A percentile compares a stretch with the other conserved stretches of the same genome.
phyloP scores from a whole-genome alignment of 1,284 basidiomycete species.

The Coniophora puteana region DNA sequence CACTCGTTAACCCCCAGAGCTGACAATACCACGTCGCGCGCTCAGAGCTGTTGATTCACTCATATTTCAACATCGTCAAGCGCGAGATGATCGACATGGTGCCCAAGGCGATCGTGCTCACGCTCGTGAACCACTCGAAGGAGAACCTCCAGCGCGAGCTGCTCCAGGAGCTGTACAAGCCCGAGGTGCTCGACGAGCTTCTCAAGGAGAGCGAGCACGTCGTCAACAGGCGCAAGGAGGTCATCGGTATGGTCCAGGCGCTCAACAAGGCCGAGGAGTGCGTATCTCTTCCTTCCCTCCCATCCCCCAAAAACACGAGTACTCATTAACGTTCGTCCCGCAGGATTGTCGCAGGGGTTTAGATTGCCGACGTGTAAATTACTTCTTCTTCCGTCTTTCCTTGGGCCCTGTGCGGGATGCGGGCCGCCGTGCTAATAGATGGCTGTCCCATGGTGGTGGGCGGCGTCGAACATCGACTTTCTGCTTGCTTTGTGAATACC shows the following conservation, averaged over 20 bases:
- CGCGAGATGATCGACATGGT: slow-evolving; percentile 99
- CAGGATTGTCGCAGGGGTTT: slow-evolving; percentile 30
- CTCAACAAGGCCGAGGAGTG: slow-evolving; percentile 91
- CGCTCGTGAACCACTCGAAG: slow-evolving; percentile 89
- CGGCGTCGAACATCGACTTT: no score
- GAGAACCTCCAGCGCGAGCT: slow-evolving; percentile 91
- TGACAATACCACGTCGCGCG: slow-evolving; percentile 3
- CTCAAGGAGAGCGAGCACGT: slow-evolving; percentile 90
- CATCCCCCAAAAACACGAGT: neutral
- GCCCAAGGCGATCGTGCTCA: slow-evolving; percentile 94
- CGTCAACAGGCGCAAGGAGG: slow-evolving; percentile 84
- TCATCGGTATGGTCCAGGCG: slow-evolving; percentile 83
- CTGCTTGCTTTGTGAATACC: no score
- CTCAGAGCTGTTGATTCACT: slow-evolving; percentile 84
- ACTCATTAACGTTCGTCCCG: slow-evolving; percentile 11
- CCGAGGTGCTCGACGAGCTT: slow-evolving; percentile 88
- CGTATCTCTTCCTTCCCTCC: slow-evolving; percentile 28
- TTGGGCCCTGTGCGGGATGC: neutral
- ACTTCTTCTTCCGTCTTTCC: no score
- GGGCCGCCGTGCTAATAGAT: no score
- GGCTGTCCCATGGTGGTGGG: no score
- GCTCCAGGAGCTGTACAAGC: slow-evolving; percentile 86
- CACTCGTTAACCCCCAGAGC: neutral
- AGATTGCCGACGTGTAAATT: no score
- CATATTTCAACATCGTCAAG: slow-evolving; percentile 97